A percentile compares a stretch with the other conserved stretches of the same genome.
Conservation (phyloP, 2,329 filamentous ascomycete species). For the Cercospora zeae-maydis region DNA sequence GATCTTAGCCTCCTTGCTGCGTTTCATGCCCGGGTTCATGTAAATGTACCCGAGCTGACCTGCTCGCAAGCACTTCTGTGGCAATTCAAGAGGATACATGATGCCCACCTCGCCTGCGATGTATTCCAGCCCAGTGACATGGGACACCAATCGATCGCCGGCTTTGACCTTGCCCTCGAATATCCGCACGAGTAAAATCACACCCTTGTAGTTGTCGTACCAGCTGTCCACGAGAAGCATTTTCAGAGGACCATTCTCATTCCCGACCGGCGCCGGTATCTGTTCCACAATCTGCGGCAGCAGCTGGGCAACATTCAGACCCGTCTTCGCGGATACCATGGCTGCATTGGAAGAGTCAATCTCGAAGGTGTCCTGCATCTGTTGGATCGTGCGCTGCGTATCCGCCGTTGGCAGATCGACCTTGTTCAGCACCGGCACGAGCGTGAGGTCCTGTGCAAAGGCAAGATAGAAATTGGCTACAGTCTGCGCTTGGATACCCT, state of each 20-base stretch:
- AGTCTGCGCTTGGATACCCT: conserved; percentile 95
- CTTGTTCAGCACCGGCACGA: conserved; percentile 95
- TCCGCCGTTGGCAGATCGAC: conserved; percentile 90
- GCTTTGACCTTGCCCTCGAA: conserved; percentile 83
- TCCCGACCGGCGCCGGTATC: conserved; percentile 76
- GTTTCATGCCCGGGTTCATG: conserved; percentile 99
- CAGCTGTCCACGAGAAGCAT: conserved; percentile 93
- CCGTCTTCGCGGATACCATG: conserved; percentile 89
- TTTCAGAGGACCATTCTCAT: conserved; percentile 67
- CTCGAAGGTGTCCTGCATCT: conserved; percentile 84
- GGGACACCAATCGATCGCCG: conserved; percentile 81
- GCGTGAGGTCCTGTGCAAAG: conserved; percentile 80
- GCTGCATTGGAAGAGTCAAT: conserved; percentile 71
- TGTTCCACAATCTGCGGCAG: conserved; percentile 80
- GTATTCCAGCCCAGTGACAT: conserved; percentile 85
- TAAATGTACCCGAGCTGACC: conserved; percentile 95
- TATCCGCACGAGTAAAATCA: conserved; percentile 82
- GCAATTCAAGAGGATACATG: conserved; percentile 83
- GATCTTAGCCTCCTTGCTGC: conserved; percentile 89
- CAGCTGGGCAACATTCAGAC: conserved; percentile 77
- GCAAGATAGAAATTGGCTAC: conserved; percentile 98
- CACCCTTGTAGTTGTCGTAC: conserved; percentile 95
- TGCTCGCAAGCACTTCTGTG: conserved; percentile 74
- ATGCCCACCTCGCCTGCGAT: conserved; percentile 95
- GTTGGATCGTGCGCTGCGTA: conserved; percentile 75